Base-by-base conservation (phyloP, 805 yeast genomes). In the Komagataella pastoris region DNA sequence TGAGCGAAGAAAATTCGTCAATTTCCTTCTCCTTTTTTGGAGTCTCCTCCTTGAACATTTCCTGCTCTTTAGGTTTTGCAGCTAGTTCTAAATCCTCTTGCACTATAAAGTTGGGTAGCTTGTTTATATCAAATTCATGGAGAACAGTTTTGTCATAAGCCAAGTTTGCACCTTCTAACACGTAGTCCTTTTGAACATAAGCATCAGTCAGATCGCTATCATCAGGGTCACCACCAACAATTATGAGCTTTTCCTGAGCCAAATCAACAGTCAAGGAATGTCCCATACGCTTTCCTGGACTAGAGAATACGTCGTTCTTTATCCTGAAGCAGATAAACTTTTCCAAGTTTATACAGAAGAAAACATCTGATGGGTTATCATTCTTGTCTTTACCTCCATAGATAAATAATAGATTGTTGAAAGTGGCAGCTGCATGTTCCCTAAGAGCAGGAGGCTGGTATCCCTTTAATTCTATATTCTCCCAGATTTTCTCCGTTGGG, bases 181-280 rank as follows among this genome's bases (percentile, higher is more conserved):
- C 50, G 7, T 19, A 19, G 45, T 48, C 40, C 55, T 50, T 49
- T 56, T 57, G 30, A 54, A 48, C 4, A 58, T 53, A 54, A 7
- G 61, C 58, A 44, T 56, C 55, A 5, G 53, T 45, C 48, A 62
- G 61, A 58, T 77, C 74, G 51, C 78, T 79, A 53, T 86, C 91
- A 56, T 79, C 76, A 57, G 81, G 77, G 65, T 88, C 96, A 53
- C 99, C 98, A 47, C 99, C 99, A 86, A 95, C 83, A 14, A 91
- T 78, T 10, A 90, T 62, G 43, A 91, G 61, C 65, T 83, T 86
- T 60, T 87, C 79, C 54, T 78, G 79, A 23, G 73, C 77, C 49
- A 83, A 71, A 52, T 85, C 65, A 51, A 79, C 83, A 1, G 97
- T 81, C 67, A 91, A 70, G 6, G 96, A 80, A 66, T 93, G 99